A percentile compares a stretch with the other conserved stretches of the same genome.
Conservation (phyloP, 805 yeast species). For the Kodamaea kaohsiungensis region DNA sequence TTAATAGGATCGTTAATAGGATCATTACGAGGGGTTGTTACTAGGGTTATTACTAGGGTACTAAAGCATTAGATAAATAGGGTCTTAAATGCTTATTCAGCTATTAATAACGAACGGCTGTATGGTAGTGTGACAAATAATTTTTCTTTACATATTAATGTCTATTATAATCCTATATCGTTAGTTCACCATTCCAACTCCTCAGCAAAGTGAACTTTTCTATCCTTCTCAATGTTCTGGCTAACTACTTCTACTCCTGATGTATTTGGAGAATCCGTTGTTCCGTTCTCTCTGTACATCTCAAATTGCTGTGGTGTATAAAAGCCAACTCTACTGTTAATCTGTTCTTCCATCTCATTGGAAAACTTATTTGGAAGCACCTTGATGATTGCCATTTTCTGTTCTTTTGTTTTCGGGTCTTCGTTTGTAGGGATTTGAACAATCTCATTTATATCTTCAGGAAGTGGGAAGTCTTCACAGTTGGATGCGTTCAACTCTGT, state of each 20-base stretch:
- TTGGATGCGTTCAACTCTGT: constrained; percentile 66
- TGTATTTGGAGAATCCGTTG: constrained; percentile 9
- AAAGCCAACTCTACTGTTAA: constrained; percentile 24
- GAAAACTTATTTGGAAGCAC: constrained; percentile 21
- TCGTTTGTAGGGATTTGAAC: constrained; percentile 58
- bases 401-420: constrained; percentile 18
- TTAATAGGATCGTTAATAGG: too few relatives aligned
- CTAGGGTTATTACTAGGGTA: too few relatives aligned
- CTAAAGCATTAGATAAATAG: too few relatives aligned
- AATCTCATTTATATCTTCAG: constrained; percentile 55
- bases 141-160: not conserved
- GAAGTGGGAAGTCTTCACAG: constrained; percentile 62
- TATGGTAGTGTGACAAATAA: too few relatives aligned
- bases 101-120: too few relatives aligned
- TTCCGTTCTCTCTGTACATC: constrained; percentile 15
- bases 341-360: constrained; percentile 11
- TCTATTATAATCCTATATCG: not conserved
- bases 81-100: too few relatives aligned
- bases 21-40: too few relatives aligned
- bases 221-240: constrained; percentile 10
- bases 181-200: constrained; percentile 35
- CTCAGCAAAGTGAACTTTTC: constrained; percentile 33
- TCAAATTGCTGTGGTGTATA: constrained; percentile 32
- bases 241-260: constrained; percentile 26
- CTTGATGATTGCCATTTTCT: constrained; percentile 44